Base-by-base conservation (phyloP, 2,329 filamentous ascomycete genomes). In the Venturia effusa region DNA sequence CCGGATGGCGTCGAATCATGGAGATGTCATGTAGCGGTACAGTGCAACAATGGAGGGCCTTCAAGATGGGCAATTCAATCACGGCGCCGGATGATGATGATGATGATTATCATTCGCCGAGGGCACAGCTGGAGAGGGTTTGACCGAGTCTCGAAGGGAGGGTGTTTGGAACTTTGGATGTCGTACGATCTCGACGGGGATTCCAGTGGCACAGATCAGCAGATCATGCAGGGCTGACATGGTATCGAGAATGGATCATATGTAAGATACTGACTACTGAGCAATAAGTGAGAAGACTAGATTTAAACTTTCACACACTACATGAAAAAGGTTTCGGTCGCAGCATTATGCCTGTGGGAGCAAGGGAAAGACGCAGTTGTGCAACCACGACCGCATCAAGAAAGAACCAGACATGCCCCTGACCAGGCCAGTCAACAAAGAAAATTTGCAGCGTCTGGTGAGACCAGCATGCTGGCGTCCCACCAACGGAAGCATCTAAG, bases 181-280 rank as follows among this genome's bases (percentile, higher is more conserved):
- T 55, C 13, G 48, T 57, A 34, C 51, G 17, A 57, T 57, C 51
- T 32, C n/a, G 15, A n/a, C 51, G n/a, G 11, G 51, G 51, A 57
- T 57, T 30, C n/a, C 15, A 57, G 51, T 17, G 51, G 51, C 51
- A 57, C 51, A 57, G 51, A 34, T 34, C 51, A 57, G 51, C 51
- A 57, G 30, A 57, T 57, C 51, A 57, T 34, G 51, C 51, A 57
- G 51, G 51, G 51, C 17, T 57, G 30, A 57, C 10, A 57, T 8
- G 34, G 51, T 17, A 57, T 34, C 51, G n/a, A n/a, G n/a, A n/a
- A n/a, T n/a, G n/a, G n/a, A n/a, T n/a, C n/a, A n/a, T n/a, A n/a
- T n/a, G n/a, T n/a, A 24, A 34, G 27, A 30, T 30, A 30, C 54
- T 37, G 4, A 22, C 4, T 22, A 10, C 55, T 37, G 55, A 19